Percentiles rank a stretch among this genome's conserved stretches.
These are phyloP conservation scores for Acanthamoeba polyphaga DNA, from an alignment of 208 protist genomes.

Conservation along the genomic window DNA sequence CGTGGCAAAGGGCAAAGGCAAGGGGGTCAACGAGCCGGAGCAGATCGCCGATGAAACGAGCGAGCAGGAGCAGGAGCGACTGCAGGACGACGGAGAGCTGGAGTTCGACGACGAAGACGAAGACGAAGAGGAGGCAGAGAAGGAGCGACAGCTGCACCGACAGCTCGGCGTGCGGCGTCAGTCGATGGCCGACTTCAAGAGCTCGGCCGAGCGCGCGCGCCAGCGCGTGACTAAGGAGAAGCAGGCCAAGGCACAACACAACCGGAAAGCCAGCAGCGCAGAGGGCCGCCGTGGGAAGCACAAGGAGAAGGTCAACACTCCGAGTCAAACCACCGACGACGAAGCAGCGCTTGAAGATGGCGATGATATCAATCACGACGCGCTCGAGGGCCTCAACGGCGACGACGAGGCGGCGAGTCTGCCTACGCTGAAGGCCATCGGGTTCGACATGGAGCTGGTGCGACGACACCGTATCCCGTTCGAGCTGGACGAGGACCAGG, in stretches of 20 bases:
- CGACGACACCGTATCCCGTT: neutral
- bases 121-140: neutral
- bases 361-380: neutral
- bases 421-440: neutral
- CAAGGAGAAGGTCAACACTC: neutral
- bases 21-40: neutral
- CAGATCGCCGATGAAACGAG: neutral
- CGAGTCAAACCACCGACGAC: neutral
- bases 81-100: neutral
- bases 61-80: neutral
- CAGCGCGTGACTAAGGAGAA: neutral
- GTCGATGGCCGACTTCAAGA: conserved; percentile 31
- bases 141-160: neutral
- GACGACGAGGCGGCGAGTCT: neutral
- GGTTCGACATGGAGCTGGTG: conserved; percentile 4
- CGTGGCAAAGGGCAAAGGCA: neutral
- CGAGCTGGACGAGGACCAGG: conserved; percentile 5
- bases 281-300: neutral
- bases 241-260: neutral
- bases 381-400: neutral
- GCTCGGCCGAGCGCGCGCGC: neutral
- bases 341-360: neutral
- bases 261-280: neutral
- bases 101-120: neutral
- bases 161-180: neutral